Base-by-base conservation (phyloP, 2,329 filamentous ascomycete species). In the Tolypocladium ovalisporum region DNA sequence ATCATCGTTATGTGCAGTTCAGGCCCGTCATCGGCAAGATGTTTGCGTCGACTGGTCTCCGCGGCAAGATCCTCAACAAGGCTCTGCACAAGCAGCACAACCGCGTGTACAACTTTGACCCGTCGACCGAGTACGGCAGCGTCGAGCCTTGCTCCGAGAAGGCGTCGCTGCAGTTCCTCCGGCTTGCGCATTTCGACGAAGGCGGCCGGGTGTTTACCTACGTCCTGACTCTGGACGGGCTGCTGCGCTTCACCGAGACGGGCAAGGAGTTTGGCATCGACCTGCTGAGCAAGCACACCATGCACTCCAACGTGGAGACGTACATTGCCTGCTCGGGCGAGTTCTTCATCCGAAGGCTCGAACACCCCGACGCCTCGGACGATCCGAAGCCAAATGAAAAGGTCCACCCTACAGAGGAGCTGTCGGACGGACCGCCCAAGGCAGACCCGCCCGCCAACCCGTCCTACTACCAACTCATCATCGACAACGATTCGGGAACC, bases 211-310 rank as follows among this genome's bases (percentile, higher is more conserved):
- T 95, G 57, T 97, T 94, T 67, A 97, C 93, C 27, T 97, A 97
- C 64, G 87, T 97, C 32, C 76, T 97, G 27, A 96, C 90, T 0
- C 79, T 97, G 8, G 93, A 97, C 67, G 88, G 87, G 6, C 79
- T 93, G 56, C 82, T 95, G 67, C 87, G 91, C 52, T 97, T 97
- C 73, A 97, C 93, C 1, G 93, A 97, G 71, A 97, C 93, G 0
- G 93, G 93, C 35, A 94, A 94, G 65, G 92, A 97, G 66, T 97
- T 97, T 59, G 90, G 92, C 55, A 90, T 97, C 65, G 93, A 97
- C 73, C 78, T 97, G 70, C 74, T 97, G 65, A 91, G 87, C 71
- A 97, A 97, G 70, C 93, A 97, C 71, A 96, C 90, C 44, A 96
- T 97, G 90, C 93, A 97, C 74, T 93, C 89, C 62, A 87, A 97